Percentiles rank a stretch among this genome's conserved stretches.
Conservation (phyloP, 116 monocot species). For the Cymodocea nodosa region DNA sequence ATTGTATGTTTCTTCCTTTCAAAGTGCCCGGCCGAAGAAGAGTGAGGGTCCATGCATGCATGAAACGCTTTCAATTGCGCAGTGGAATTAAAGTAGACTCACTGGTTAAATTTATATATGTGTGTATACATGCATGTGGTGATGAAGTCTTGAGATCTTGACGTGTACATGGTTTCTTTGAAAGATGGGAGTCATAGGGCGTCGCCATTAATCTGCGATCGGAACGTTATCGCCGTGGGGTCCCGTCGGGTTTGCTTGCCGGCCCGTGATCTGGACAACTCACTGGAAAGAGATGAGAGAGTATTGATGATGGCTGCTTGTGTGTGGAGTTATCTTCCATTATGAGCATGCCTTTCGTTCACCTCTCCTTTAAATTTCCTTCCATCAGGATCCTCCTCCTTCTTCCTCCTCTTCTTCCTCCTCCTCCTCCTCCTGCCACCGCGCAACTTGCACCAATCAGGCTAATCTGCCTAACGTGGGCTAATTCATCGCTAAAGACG, state of each 20-base stretch:
- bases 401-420: neutral
- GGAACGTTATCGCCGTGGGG: neutral
- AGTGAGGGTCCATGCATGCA: no score
- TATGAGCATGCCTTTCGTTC: neutral
- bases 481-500: constrained; percentile 2
- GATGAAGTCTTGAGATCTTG: no score
- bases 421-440: neutral
- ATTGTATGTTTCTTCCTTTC: no score
- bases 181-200: no score
- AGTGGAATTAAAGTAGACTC: no score
- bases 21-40: no score
- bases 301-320: neutral
- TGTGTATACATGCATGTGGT: no score
- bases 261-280: neutral
- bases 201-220: neutral
- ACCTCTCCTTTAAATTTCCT: neutral
- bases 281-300: neutral
- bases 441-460: neutral
- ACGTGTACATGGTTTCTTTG: no score
- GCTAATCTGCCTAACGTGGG: neutral
- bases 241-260: neutral
- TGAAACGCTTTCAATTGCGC: no score
- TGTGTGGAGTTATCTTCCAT: no score
- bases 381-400: neutral
- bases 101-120: no score